phyloP scores from a whole-genome alignment of 495 filamentous ascomycete species.

The Podospora comata region DNA sequence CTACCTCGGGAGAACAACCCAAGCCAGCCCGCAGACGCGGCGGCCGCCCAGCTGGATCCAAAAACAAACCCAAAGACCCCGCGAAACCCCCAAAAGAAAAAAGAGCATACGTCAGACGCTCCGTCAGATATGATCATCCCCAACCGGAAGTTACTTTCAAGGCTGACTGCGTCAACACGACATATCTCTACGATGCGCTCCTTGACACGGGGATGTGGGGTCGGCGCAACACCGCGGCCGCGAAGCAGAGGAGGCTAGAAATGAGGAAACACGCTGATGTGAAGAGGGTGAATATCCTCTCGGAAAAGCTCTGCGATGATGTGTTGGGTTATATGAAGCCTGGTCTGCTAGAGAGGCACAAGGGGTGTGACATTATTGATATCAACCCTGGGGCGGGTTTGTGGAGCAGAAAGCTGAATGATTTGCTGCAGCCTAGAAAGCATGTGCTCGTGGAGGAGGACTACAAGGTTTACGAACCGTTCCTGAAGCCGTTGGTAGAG shows the following conservation, averaged over 20 bases:
- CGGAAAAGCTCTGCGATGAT: conserved; percentile 55
- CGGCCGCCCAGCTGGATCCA: background rate
- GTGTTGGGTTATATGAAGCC: conserved; percentile 37
- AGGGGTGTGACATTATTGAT: conserved; percentile 77
- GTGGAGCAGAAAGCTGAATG: conserved; percentile 71
- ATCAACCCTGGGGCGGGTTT: conserved; percentile 73
- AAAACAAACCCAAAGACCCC: background rate
- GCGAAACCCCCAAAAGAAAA: background rate
- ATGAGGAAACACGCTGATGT: conserved; percentile 8
- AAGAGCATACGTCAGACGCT: background rate
- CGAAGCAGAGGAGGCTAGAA: background rate
- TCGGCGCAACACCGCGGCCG: too few species aligned
- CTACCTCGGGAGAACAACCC: background rate
- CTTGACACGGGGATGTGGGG: background rate
- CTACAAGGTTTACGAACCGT: conserved; percentile 47
- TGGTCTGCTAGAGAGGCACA: conserved; percentile 54
- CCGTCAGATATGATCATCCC: too few species aligned
- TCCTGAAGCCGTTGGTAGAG: conserved; percentile 61
- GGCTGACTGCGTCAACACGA: background rate
- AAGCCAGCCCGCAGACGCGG: background rate
- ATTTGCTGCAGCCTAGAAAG: conserved; percentile 66
- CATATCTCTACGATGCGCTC: background rate
- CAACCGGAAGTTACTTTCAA: background rate
- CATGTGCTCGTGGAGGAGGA: conserved; percentile 79
- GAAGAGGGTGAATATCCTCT: conserved; percentile 52